phyloP scores from a whole-genome alignment of 306 rosid genomes.

The Ceratonia siliqua region DNA sequence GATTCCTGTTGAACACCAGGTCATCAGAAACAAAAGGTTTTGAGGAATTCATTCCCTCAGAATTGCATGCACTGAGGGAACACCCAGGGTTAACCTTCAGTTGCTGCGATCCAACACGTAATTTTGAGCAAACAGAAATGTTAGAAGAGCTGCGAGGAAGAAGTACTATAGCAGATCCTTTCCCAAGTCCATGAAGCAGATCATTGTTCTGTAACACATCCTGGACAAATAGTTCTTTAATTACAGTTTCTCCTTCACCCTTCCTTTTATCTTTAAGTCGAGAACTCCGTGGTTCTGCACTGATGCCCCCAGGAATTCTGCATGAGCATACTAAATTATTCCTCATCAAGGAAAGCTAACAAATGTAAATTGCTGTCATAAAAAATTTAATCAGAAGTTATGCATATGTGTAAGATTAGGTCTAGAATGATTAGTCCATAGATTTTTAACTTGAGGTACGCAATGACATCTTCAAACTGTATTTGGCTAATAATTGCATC shows the following conservation, averaged over 20 bases:
- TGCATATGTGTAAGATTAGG: background rate
- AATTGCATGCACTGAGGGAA: constrained; percentile 51
- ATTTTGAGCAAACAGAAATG: constrained; percentile 75
- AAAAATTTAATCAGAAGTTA: background rate
- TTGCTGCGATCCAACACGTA: constrained; percentile 69
- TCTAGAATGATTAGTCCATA: constrained; percentile 24
- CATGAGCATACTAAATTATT: constrained; percentile 31
- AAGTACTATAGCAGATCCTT: constrained; percentile 75
- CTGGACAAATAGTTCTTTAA: constrained; percentile 86
- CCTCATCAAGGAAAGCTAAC: background rate
- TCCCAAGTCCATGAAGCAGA: constrained; percentile 77
- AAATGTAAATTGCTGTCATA: background rate
- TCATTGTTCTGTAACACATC: constrained; percentile 71
- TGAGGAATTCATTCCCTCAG: constrained; percentile 57
- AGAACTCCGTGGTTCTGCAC: constrained; percentile 86
- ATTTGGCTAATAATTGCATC: constrained; percentile 2
- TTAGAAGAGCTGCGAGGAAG: constrained; percentile 86
- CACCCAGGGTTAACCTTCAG: constrained; percentile 51
- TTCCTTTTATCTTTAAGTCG: constrained; percentile 88
- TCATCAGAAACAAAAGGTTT: constrained; percentile 71
- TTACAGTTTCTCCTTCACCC: constrained; percentile 90
- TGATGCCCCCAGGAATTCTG: constrained; percentile 62
- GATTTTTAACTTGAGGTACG: constrained; percentile 18
- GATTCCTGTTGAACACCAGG: constrained; percentile 51
- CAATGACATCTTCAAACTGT: background rate